Evolutionary conservation across 75 land plant species (phyloP).

Genomic region (Picea glauca): DNA sequence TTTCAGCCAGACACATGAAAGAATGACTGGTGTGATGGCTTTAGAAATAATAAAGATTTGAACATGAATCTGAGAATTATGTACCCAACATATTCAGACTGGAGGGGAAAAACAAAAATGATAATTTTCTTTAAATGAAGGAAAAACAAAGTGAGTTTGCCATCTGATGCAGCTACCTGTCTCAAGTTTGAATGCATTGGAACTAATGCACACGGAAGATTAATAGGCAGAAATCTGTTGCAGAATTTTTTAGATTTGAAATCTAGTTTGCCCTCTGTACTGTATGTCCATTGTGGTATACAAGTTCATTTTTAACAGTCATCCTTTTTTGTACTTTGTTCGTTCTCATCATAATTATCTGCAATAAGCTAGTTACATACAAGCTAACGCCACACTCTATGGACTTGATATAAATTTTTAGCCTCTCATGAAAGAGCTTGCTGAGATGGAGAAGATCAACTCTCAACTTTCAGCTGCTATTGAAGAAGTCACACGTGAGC

Average conservation of each 20-base stretch:
- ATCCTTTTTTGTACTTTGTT: not conserved
- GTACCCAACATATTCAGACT: not conserved
- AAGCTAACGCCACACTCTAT: not conserved
- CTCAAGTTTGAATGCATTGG: not conserved
- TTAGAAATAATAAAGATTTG: not conserved
- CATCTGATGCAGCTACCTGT: not conserved
- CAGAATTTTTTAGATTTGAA: not conserved
- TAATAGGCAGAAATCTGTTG: too few relatives aligned
- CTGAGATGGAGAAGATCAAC: constrained; percentile 97
- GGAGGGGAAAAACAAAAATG: not conserved
- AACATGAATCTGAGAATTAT: not conserved
- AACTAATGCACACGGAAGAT: too few relatives aligned
- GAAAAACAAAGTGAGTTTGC: not conserved
- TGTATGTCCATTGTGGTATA: not conserved
- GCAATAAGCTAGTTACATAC: not conserved
- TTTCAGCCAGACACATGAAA: not conserved
- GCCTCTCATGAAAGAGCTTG: constrained; percentile 94
- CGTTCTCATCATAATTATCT: not conserved
- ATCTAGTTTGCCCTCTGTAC: not conserved
- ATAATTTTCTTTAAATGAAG: not conserved
- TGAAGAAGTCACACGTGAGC: constrained; percentile 93
- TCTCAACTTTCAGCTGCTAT: constrained; percentile 86
- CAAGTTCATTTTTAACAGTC: not conserved
- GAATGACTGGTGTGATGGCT: not conserved
- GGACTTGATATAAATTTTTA: constrained; percentile 15